Conservation (phyloP, 2,329 filamentous ascomycete species). For the Trichoderma breve region DNA sequence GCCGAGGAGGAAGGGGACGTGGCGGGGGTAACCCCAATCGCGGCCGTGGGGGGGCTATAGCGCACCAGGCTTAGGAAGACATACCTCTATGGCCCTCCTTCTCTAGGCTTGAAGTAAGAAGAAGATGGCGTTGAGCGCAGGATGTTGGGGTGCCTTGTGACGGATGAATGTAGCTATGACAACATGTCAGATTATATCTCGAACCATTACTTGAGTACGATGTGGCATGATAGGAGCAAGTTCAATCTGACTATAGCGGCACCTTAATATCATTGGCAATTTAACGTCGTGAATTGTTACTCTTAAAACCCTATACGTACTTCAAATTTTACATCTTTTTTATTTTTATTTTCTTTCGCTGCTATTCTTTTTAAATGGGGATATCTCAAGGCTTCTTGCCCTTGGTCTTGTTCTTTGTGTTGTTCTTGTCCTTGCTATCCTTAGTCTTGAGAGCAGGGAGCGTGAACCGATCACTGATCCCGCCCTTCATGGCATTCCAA, state of each 20-base stretch:
- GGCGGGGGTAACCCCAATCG: slow-evolving; percentile 34
- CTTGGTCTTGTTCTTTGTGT: slow-evolving; percentile 13
- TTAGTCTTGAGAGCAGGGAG: slow-evolving; percentile 67
- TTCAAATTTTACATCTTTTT: background rate
- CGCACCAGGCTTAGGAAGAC: background rate
- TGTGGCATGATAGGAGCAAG: background rate
- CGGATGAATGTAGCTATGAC: background rate
- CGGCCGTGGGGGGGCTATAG: slow-evolving; percentile 33
- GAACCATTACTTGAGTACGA: background rate
- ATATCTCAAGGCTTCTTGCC: slow-evolving; percentile 12
- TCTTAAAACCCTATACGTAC: background rate
- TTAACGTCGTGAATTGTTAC: background rate
- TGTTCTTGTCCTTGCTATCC: slow-evolving; percentile 31
- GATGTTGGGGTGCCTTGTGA: background rate
- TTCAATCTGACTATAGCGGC: background rate
- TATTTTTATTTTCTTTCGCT: background rate
- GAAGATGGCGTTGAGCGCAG: background rate
- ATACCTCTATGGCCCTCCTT: background rate
- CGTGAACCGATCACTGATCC: slow-evolving; percentile 61
- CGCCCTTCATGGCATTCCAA: slow-evolving; percentile 66
- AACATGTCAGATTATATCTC: background rate
- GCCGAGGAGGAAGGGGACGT: slow-evolving; percentile 41
- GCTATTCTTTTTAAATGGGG: background rate
- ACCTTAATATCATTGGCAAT: background rate
- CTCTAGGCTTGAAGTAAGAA: background rate